A percentile compares a stretch with the other conserved stretches of the same genome.
Conservation (phyloP, 176 grass and related monocot species). For the Aegilops bicornis region DNA sequence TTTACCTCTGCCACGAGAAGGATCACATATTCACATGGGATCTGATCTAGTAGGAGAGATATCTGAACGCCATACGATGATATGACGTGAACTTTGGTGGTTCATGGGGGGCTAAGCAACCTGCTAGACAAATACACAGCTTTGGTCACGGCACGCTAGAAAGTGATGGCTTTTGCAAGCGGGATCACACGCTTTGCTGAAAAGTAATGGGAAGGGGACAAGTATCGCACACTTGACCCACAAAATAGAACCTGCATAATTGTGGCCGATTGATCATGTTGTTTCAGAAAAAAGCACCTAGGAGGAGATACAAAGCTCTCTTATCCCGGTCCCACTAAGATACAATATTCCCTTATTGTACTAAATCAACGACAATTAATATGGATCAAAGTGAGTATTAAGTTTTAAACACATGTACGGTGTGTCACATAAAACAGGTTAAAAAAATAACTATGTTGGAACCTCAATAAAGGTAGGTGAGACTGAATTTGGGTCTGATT, state of each 20-base stretch:
- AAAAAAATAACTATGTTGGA: too few species aligned
- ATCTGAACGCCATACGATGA: constrained; percentile 3
- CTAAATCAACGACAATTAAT: too few species aligned
- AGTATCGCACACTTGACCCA: constrained; percentile 12
- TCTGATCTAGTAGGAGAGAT: not conserved
- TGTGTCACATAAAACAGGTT: too few species aligned
- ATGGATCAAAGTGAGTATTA: too few species aligned
- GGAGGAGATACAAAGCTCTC: not conserved
- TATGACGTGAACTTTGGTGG: not conserved
- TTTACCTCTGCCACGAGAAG: not conserved
- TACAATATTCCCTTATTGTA: too few species aligned
- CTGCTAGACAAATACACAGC: constrained; percentile 19
- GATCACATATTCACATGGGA: not conserved
- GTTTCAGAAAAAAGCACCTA: not conserved
- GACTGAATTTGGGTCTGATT: too few species aligned
- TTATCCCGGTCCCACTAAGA: not conserved
- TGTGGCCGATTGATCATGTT: not conserved
- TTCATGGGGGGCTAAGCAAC: constrained; percentile 13
- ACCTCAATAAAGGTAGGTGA: too few species aligned
- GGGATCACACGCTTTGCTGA: not conserved
- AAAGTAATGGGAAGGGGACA: constrained; percentile 20
- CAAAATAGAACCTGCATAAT: constrained; percentile 11
- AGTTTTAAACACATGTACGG: too few species aligned
- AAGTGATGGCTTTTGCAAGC: not conserved
- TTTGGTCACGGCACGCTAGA: constrained; percentile 17